Conservation (phyloP, 768 basidiomycete species). For the Erythrobasidium yunnanense region DNA sequence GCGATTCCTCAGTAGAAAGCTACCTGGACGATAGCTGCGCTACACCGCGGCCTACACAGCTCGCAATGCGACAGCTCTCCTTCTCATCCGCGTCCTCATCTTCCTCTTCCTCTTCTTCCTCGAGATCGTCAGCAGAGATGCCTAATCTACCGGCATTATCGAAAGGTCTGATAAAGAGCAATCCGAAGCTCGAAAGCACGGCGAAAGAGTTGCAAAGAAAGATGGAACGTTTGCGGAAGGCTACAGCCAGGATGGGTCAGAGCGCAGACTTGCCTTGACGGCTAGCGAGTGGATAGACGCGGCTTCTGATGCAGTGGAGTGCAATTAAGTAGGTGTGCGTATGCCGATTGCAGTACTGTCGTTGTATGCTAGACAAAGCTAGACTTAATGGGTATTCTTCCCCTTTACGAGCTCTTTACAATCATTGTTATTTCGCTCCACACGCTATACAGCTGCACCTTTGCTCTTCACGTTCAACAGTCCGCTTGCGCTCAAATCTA, state of each 20-base stretch:
- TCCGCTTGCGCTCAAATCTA: constrained; percentile 4
- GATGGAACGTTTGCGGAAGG: background rate
- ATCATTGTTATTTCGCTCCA: background rate
- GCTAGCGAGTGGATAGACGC: background rate
- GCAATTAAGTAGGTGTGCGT: no score
- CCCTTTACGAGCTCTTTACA: background rate
- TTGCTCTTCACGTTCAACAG: background rate
- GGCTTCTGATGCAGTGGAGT: background rate
- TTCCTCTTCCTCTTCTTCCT: no score
- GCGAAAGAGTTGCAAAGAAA: constrained; percentile 10
- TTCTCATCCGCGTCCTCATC: no score
- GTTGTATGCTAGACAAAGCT: no score
- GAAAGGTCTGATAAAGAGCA: background rate
- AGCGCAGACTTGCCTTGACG: background rate
- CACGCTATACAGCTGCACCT: no score
- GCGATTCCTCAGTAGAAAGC: no score
- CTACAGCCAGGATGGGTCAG: background rate
- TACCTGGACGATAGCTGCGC: no score
- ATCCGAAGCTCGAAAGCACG: background rate
- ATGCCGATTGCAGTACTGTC: no score
- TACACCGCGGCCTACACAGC: no score
- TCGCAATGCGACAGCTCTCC: no score
- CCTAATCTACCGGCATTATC: background rate
- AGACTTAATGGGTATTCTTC: background rate
- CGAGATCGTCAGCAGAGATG: background rate